phyloP scores from a whole-genome alignment of 176 grass and related monocot genomes.

The Rhynchospora tenuis region DNA sequence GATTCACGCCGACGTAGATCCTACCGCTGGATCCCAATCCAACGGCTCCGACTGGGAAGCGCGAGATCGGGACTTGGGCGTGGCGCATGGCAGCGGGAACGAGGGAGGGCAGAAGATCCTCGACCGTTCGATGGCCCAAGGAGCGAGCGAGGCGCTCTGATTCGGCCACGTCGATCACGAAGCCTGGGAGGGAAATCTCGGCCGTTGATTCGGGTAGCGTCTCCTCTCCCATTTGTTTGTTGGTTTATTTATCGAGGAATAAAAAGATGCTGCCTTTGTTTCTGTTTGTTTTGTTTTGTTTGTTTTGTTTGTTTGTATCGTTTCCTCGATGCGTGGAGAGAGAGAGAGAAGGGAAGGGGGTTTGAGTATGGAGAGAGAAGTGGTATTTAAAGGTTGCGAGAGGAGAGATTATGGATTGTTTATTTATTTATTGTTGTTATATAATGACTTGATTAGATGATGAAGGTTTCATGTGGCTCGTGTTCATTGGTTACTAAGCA shows the following conservation, averaged over 20 bases:
- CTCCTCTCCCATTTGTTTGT: slow-evolving; percentile 51
- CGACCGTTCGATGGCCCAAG: slow-evolving; percentile 37
- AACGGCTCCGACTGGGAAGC: slow-evolving; percentile 73
- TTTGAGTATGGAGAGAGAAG: neutral
- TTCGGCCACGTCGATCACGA: slow-evolving; percentile 67
- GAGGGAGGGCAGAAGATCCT: slow-evolving; percentile 73
- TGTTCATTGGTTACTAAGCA: neutral
- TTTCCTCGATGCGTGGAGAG: slow-evolving; percentile 49
- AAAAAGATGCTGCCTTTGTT: neutral
- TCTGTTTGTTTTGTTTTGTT: too few species aligned
- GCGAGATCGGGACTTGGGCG: slow-evolving; percentile 56
- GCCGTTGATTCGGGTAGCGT: slow-evolving; percentile 22
- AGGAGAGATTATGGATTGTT: neutral
- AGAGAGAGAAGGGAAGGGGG: slow-evolving; percentile 4
- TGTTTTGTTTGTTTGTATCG: slow-evolving; percentile 6
- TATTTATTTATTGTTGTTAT: neutral
- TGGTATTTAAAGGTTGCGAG: slow-evolving; percentile 51
- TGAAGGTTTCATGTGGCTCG: neutral
- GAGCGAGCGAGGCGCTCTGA: slow-evolving; percentile 43
- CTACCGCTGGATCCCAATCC: slow-evolving; percentile 72
- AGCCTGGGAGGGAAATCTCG: slow-evolving; percentile 41
- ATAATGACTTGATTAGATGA: neutral
- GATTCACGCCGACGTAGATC: slow-evolving; percentile 78
- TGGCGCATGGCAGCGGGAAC: slow-evolving; percentile 55
- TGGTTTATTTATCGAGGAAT: slow-evolving; percentile 17